Conservation (phyloP, 1,284 basidiomycete species). For the Marasmius tenuissimus region DNA sequence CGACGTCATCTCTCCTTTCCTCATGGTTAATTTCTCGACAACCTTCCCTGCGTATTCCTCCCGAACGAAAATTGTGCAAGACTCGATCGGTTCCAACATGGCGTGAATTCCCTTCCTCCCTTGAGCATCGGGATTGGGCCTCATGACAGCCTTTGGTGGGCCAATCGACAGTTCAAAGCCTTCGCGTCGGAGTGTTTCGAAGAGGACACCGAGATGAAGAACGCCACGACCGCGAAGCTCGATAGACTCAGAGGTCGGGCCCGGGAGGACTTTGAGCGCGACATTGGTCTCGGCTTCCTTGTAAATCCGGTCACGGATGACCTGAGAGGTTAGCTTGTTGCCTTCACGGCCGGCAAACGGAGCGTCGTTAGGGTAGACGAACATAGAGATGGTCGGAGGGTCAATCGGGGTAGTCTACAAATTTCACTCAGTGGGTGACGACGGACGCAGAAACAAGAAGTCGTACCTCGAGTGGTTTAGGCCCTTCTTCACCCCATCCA, state of each 20-base stretch:
- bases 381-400: slow-evolving; percentile 48
- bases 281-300: slow-evolving; percentile 50
- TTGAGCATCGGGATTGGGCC: slow-evolving; percentile 33
- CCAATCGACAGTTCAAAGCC: slow-evolving; percentile 45
- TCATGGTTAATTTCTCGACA: slow-evolving; percentile 46
- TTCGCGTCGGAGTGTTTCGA: slow-evolving; percentile 45
- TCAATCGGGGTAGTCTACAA: slow-evolving; percentile 45
- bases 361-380: slow-evolving; percentile 45
- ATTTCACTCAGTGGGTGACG: not conserved
- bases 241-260: slow-evolving; percentile 45
- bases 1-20: slow-evolving; percentile 44
- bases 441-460: not conserved
- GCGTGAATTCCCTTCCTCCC: slow-evolving; percentile 3
- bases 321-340: slow-evolving; percentile 44
- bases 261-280: slow-evolving; percentile 44
- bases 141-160: slow-evolving; percentile 47
- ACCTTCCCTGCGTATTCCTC: slow-evolving; percentile 45
- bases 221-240: slow-evolving; percentile 49
- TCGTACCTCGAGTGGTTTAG: slow-evolving; percentile 37
- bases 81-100: slow-evolving; percentile 43
- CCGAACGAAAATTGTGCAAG: slow-evolving; percentile 39
- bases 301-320: slow-evolving; percentile 44
- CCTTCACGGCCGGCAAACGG: slow-evolving; percentile 44
- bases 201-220: slow-evolving; percentile 45
- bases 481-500: slow-evolving; percentile 41